Conservation (phyloP, 1,284 basidiomycete species). For the Rhizoctonia solani region DNA sequence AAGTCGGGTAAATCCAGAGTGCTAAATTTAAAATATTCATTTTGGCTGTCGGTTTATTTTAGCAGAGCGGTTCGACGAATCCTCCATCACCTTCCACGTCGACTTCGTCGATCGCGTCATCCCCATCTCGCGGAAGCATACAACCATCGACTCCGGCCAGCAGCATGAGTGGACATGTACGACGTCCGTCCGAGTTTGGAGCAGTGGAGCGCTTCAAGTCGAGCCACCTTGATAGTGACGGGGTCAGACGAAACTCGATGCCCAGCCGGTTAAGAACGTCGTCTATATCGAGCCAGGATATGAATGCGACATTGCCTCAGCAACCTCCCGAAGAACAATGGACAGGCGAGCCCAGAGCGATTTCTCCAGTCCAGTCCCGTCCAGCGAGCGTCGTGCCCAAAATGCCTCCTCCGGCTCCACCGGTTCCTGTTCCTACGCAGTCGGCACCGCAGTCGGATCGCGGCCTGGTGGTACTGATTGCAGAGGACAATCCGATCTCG, state of each 20-base stretch:
- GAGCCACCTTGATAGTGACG: conserved; percentile 71
- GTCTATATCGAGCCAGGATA: conserved; percentile 77
- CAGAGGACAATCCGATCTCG: conserved; percentile 97
- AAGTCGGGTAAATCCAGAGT: conserved; percentile 49
- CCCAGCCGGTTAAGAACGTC: conserved; percentile 86
- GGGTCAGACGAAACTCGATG: conserved; percentile 78
- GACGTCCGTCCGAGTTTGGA: conserved; percentile 84
- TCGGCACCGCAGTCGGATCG: conserved; percentile 54
- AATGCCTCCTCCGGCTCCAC: not conserved
- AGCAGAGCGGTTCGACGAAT: conserved; percentile 50
- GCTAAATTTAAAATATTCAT: not conserved
- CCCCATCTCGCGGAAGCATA: conserved; percentile 74
- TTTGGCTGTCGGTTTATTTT: not conserved
- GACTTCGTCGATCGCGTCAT: conserved; percentile 90
- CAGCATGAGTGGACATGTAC: conserved; percentile 59
- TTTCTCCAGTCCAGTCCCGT: conserved; percentile 36
- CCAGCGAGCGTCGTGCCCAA: conserved; percentile 38
- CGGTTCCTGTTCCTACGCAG: not conserved
- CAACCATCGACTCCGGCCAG: conserved; percentile 72
- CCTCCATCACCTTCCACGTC: conserved; percentile 91
- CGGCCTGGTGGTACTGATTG: conserved; percentile 87
- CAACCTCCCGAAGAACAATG: conserved; percentile 58
- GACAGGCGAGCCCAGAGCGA: conserved; percentile 46
- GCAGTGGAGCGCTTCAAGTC: conserved; percentile 85
- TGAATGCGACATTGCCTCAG: not conserved